These are phyloP conservation scores for Heliamphora exappendiculata DNA, from an alignment of 148 eudicot species.

Conservation along the genomic window DNA sequence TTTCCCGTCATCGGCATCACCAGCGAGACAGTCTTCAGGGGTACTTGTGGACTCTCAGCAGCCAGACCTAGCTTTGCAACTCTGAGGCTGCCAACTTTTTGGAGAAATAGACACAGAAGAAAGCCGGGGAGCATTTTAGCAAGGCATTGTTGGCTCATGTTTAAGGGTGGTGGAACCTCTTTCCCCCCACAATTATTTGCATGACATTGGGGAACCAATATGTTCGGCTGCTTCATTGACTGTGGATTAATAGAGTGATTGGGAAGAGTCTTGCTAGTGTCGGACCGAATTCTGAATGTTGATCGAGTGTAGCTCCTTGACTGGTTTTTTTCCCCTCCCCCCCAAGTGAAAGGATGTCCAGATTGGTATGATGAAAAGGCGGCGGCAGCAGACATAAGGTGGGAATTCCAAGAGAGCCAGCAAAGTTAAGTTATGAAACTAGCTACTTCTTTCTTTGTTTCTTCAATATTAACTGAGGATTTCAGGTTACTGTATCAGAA, in stretches of 20 bases:
- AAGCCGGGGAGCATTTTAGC: conserved; percentile 8
- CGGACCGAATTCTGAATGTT: conserved; percentile 4
- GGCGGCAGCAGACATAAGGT: not conserved
- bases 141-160: not conserved
- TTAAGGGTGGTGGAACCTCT: conserved; percentile 5
- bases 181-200: too few relatives aligned
- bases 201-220: too few relatives aligned
- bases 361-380: not conserved
- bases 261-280: not conserved
- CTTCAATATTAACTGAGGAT: conserved; percentile 13
- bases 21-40: conserved; percentile 42
- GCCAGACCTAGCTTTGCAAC: conserved; percentile 97
- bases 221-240: too few relatives aligned
- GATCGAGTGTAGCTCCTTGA: conserved; percentile 6
- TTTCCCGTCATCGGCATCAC: conserved; percentile 67
- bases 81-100: conserved; percentile 23
- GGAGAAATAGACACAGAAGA: not conserved
- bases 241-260: conserved; percentile 6
- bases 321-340: conserved; percentile 2
- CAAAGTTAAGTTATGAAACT: not conserved
- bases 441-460: conserved; percentile 11
- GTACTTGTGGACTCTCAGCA: conserved; percentile 79
- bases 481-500: not conserved
- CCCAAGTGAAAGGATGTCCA: not conserved
- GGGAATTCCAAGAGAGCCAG: conserved; percentile 9